Conservation (phyloP, 345 rosid genomes). For the Raphanus sativus region DNA sequence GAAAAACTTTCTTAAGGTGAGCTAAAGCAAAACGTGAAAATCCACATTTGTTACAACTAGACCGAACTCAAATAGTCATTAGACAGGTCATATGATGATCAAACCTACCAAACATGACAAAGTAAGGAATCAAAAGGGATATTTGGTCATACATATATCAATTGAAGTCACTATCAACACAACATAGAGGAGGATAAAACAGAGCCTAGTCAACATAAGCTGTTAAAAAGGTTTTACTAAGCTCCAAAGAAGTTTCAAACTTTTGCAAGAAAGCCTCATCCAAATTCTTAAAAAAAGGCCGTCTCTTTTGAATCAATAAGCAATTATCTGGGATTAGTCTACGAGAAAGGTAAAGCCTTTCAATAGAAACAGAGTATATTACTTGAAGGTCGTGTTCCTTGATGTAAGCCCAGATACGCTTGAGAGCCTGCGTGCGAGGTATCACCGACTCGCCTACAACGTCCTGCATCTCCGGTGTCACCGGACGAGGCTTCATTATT, state of each 20-base stretch:
- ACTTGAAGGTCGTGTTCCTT: conserved; percentile 86
- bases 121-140: background rate
- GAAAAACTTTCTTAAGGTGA: background rate
- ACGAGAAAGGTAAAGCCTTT: background rate
- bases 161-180: background rate
- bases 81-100: background rate
- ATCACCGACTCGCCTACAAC: conserved; percentile 70
- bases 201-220: background rate
- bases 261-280: background rate
- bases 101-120: background rate
- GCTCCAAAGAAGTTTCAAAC: background rate
- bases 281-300: background rate
- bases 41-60: background rate
- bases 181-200: background rate
- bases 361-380: background rate
- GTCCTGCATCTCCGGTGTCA: conserved; percentile 79
- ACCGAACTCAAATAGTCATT: background rate
- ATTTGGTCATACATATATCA: background rate
- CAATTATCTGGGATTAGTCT: background rate
- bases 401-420: conserved; percentile 83
- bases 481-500: conserved; percentile 73
- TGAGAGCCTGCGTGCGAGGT: conserved; percentile 80
- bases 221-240: background rate
- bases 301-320: background rate
- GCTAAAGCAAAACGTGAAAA: background rate